phyloP scores from a whole-genome alignment of 2,329 filamentous ascomycete genomes.

The Colletotrichum camelliae region DNA sequence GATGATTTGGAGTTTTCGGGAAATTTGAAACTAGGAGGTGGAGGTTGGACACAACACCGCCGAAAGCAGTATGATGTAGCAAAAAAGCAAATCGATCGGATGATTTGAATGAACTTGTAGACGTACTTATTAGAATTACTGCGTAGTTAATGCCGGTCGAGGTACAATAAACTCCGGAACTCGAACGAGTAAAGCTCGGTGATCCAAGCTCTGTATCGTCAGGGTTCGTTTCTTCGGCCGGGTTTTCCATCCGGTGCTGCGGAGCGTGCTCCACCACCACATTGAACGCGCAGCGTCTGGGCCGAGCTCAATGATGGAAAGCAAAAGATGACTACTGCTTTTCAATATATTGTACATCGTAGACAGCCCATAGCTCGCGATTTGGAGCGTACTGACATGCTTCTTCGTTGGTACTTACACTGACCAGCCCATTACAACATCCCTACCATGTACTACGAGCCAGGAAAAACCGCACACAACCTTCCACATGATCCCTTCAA shows the following conservation, averaged over 20 bases:
- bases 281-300: neutral
- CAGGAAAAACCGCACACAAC: constrained; percentile 24
- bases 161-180: neutral
- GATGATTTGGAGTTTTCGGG: neutral
- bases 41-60: neutral
- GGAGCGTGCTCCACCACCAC: neutral
- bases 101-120: neutral
- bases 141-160: neutral
- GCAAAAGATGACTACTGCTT: neutral
- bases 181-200: neutral
- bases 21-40: neutral
- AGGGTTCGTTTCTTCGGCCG: neutral
- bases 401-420: neutral
- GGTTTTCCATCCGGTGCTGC: neutral
- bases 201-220: neutral
- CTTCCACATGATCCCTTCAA: constrained; percentile 35
- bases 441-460: constrained; percentile 26
- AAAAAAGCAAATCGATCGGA: neutral
- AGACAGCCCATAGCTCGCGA: neutral
- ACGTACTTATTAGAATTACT: neutral
- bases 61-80: neutral
- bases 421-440: neutral
- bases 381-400: neutral
- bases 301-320: neutral
- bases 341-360: neutral